Evolutionary conservation across 2,329 filamentous ascomycete species (phyloP).

Genomic region (Hirsutella rhossiliensis): DNA sequence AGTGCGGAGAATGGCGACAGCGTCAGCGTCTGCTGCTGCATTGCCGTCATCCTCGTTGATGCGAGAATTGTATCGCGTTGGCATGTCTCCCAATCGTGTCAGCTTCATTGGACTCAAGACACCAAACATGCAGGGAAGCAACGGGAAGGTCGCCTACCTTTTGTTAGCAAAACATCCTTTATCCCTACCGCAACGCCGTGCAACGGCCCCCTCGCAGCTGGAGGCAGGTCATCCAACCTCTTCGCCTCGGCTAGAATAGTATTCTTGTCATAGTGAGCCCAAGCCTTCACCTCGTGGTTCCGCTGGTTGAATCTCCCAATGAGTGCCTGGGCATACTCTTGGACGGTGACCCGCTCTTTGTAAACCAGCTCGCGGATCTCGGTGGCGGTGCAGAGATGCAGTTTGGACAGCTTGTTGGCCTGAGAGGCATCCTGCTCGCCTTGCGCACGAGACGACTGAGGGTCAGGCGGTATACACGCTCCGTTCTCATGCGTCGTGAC

Average conservation of each 20-base stretch:
- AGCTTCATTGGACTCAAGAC: not conserved
- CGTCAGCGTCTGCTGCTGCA: slow-evolving; percentile 36
- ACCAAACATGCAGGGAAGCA: not conserved
- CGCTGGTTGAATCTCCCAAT: slow-evolving; percentile 30
- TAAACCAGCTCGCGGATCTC: slow-evolving; percentile 4
- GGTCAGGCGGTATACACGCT: too few species aligned
- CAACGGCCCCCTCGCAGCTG: slow-evolving; percentile 35
- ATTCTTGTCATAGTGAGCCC: slow-evolving; percentile 33
- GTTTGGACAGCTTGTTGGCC: not conserved
- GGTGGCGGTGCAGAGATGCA: not conserved
- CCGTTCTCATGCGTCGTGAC: too few species aligned
- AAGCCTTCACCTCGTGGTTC: slow-evolving; percentile 34
- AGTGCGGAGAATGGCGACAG: slow-evolving; percentile 36
- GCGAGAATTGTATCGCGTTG: slow-evolving; percentile 41
- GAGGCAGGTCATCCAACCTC: slow-evolving; percentile 35
- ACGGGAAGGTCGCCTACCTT: slow-evolving; percentile 22
- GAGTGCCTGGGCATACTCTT: slow-evolving; percentile 34
- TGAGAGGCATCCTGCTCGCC: not conserved
- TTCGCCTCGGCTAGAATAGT: slow-evolving; percentile 37
- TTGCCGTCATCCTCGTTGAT: slow-evolving; percentile 34
- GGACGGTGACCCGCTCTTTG: slow-evolving; percentile 26
- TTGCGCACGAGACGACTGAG: too few species aligned
- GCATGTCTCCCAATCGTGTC: slow-evolving; percentile 32
- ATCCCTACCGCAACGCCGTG: slow-evolving; percentile 47
- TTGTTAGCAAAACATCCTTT: slow-evolving; percentile 48